These are phyloP conservation scores for Rosa persica DNA, from an alignment of 306 rosid species.

Conservation along the genomic window DNA sequence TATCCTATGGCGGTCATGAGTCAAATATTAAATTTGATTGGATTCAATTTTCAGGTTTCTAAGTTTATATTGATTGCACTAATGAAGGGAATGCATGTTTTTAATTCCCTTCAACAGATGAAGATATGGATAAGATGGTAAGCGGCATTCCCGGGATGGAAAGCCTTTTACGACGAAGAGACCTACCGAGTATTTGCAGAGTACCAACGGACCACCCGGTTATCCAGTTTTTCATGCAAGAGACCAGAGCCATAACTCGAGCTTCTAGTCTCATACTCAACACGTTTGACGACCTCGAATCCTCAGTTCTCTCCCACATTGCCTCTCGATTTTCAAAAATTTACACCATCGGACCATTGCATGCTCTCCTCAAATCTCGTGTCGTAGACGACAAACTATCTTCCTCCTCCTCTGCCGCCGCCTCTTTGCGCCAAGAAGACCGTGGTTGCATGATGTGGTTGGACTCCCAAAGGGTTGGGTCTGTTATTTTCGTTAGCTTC, in stretches of 20 bases:
- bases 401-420: not conserved
- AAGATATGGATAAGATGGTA: constrained; percentile 10
- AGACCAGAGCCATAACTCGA: not conserved
- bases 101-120: constrained; percentile 1
- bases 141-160: not conserved
- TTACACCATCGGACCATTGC: constrained; percentile 25
- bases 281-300: constrained; percentile 19
- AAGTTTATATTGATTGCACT: no score
- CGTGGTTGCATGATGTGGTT: constrained; percentile 8
- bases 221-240: not conserved
- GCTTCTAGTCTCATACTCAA: constrained; percentile 19
- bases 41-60: no score
- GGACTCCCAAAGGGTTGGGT: not conserved
- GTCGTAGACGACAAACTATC: not conserved
- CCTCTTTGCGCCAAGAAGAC: not conserved
- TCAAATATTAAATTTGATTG: no score
- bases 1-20: no score
- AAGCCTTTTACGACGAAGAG: constrained; percentile 13
- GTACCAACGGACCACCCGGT: not conserved
- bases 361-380: constrained; percentile 11
- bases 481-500: constrained; percentile 23
- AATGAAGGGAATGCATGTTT: not conserved
- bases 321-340: not conserved
- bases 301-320: not conserved
- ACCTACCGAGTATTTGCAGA: constrained; percentile 11